phyloP scores from a whole-genome alignment of 2,329 filamentous ascomycete genomes.

The Sphaerulina vaccinii region DNA sequence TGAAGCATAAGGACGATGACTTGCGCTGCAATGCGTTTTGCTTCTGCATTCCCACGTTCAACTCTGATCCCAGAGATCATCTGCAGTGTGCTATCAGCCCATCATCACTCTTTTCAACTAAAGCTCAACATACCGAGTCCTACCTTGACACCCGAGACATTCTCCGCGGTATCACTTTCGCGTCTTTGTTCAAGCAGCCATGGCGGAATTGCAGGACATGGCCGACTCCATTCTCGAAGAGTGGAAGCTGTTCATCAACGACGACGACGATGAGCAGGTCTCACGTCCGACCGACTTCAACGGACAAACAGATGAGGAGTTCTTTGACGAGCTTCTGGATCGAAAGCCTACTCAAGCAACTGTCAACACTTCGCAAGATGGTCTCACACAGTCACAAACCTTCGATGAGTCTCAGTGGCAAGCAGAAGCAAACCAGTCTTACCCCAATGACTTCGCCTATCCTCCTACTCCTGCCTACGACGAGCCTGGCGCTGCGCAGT shows the following conservation, averaged over 20 bases:
- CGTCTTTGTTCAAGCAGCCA: background rate
- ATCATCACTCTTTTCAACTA: background rate
- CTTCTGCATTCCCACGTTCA: too few relatives aligned
- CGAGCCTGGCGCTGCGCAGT: background rate
- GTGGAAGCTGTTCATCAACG: background rate
- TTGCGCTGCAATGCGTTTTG: too few relatives aligned
- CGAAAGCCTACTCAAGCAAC: too few relatives aligned
- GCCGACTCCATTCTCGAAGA: background rate
- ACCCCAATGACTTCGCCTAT: too few relatives aligned
- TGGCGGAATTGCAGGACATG: background rate
- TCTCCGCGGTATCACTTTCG: too few relatives aligned
- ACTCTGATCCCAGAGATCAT: background rate
- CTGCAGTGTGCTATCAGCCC: background rate
- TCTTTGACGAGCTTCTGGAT: background rate
- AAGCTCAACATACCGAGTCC: too few relatives aligned
- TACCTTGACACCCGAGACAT: background rate
- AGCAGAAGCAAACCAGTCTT: background rate
- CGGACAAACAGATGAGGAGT: background rate
- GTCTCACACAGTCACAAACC: background rate
- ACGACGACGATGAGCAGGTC: too few relatives aligned
- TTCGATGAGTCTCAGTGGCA: background rate
- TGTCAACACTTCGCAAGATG: background rate
- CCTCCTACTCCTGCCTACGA: too few relatives aligned
- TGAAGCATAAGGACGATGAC: too few relatives aligned
- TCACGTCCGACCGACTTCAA: too few relatives aligned